phyloP scores from a whole-genome alignment of 257 asterid genomes.

The Solanum chiquidenum region DNA sequence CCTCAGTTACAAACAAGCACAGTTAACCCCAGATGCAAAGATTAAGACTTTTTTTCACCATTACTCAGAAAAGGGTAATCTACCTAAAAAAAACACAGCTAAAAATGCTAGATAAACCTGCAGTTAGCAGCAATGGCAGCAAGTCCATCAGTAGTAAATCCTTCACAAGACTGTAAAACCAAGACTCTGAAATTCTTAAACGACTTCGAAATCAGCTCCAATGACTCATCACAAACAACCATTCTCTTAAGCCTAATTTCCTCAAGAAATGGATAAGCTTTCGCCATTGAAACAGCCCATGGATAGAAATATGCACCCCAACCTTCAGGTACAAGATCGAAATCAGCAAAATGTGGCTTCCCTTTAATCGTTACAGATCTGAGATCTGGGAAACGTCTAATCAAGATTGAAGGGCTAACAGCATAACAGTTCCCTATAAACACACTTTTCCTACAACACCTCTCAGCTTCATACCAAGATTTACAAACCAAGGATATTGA shows the following conservation, averaged over 20 bases:
- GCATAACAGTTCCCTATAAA: constrained; percentile 87
- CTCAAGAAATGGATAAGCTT: constrained; percentile 65
- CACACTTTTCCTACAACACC: constrained; percentile 72
- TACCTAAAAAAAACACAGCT: neutral
- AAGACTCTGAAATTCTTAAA: constrained; percentile 50
- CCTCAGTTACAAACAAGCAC: neutral
- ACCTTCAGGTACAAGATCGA: constrained; percentile 81
- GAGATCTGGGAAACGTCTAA: constrained; percentile 69
- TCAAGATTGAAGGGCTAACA: constrained; percentile 55
- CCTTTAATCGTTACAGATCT: constrained; percentile 77
- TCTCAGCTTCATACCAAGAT: constrained; percentile 90
- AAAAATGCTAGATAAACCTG: constrained; percentile 26
- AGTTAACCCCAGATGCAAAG: neutral
- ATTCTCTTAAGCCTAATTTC: constrained; percentile 88
- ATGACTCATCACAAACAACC: constrained; percentile 70
- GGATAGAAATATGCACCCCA: constrained; percentile 79
- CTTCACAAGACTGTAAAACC: constrained; percentile 53
- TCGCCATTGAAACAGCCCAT: constrained; percentile 63
- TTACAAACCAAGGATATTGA: constrained; percentile 72
- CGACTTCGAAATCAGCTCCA: constrained; percentile 53
- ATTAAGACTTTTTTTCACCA: neutral
- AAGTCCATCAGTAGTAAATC: constrained; percentile 56
- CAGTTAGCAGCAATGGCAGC: constrained; percentile 69
- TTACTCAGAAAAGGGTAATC: neutral
- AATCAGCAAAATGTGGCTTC: constrained; percentile 95